phyloP scores from a whole-genome alignment of 2,329 filamentous ascomycete species.

The Colletotrichum costaricense region DNA sequence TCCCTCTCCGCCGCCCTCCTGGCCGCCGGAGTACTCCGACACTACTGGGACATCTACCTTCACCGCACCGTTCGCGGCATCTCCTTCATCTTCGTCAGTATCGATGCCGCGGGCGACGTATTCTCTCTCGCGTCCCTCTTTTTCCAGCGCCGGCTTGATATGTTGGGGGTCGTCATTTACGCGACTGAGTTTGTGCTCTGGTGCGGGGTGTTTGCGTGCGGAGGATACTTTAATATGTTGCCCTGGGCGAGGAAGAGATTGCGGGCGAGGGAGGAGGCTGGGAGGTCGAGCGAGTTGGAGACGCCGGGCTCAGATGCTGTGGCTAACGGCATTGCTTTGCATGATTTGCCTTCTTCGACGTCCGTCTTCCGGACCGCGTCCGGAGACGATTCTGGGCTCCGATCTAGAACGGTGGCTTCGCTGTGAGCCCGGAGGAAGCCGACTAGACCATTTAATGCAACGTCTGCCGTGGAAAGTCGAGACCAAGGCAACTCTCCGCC shows the following conservation, averaged over 20 bases:
- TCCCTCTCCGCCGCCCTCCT: conserved; percentile 72
- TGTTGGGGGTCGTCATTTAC: conserved; percentile 75
- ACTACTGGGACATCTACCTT: conserved; percentile 77
- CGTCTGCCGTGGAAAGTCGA: too few species aligned
- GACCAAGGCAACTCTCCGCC: too few species aligned
- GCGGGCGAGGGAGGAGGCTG: conserved; percentile 28
- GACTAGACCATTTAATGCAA: too few species aligned
- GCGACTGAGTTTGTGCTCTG: conserved; percentile 73
- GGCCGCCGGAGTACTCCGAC: conserved; percentile 72
- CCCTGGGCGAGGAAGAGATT: conserved; percentile 63
- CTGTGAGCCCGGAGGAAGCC: neutral
- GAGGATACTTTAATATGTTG: conserved; percentile 71
- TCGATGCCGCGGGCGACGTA: conserved; percentile 76
- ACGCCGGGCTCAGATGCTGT: neutral
- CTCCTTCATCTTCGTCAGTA: conserved; percentile 77
- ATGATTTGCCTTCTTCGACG: conserved; percentile 67
- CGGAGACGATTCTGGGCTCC: conserved; percentile 3
- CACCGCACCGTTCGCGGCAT: conserved; percentile 77
- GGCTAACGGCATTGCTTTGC: conserved; percentile 48
- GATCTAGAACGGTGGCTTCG: neutral
- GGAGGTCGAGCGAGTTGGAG: neutral
- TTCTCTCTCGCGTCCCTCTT: conserved; percentile 74
- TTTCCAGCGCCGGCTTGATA: conserved; percentile 68
- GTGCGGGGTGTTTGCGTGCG: conserved; percentile 74
- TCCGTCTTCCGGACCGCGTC: conserved; percentile 72